Base-by-base conservation (phyloP, 306 rosid genomes). In the Cajanus cajan region DNA sequence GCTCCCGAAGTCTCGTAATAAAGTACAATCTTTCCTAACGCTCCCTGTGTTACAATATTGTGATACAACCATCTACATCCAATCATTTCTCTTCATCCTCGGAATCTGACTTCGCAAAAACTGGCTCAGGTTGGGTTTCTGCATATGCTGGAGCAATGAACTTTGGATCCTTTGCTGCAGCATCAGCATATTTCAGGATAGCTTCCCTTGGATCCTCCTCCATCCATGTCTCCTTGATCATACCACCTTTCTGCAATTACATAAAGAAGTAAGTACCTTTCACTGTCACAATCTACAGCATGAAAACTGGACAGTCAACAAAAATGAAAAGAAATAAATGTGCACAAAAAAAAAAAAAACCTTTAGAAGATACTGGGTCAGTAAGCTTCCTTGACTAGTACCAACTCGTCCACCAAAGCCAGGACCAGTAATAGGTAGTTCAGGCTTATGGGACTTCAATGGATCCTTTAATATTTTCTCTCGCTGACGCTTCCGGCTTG, bases 221-320 rank as follows among this genome's bases (percentile, higher is more conserved):
- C 98, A 95, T 95, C 98, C 98, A 95, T 39, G 98, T 92, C 91
- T 95, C 98, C 90, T 95, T 92, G 80, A 94, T 95, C 93, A 95
- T 69, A 50, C 95, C 98, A 11, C 97, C 97, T 92, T 92, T 89
- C 98, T 92, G 96, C 80, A 81, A 89, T 74, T 82, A 51, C 55
- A 52, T 10, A 12, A 36, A 82, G 41, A 80, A 6, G 19, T 59
- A 65, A 86, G 72, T 74, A 77, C 71, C 71, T 71, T 74, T 71
- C 48, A 50, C 61, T 22, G 77, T 80, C 52, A 41, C 9, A 43
- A 3, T 73, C 59, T 34, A 59, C 18, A 71, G 73, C 77, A 76
- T 28, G 47, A 80, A 36, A 50, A 33, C 50, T n/a, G 11, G 2
- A 14, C 4, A 48, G 4, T 14, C 31, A 41, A 52, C 37, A 72